phyloP scores from a whole-genome alignment of 345 rosid genomes.

The Syzygium aqueum region DNA sequence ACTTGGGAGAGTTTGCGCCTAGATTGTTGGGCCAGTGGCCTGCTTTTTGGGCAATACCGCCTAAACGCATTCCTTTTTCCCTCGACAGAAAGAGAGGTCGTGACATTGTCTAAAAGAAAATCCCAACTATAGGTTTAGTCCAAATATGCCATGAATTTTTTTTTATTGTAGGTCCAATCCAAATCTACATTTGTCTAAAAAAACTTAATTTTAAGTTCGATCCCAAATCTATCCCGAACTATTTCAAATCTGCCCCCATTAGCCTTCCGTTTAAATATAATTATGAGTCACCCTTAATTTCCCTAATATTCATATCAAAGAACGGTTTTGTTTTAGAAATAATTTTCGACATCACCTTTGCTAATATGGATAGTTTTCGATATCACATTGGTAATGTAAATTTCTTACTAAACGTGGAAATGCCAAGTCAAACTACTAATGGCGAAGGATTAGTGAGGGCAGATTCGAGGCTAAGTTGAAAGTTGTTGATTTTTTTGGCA shows the following conservation, averaged over 20 bases:
- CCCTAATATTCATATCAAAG: neutral
- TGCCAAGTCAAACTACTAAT: neutral
- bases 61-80: no score
- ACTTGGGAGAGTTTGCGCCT: no score
- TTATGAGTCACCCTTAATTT: neutral
- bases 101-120: neutral
- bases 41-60: no score
- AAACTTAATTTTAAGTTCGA: neutral
- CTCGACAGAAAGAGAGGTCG: no score
- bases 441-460: rapidly evolving
- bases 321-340: neutral
- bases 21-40: no score
- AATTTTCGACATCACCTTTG: neutral
- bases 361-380: neutral
- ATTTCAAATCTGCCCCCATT: neutral
- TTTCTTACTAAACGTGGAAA: neutral
- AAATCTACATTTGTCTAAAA: neutral
- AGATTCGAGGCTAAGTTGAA: neutral
- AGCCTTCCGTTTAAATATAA: neutral
- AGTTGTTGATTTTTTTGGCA: neutral
- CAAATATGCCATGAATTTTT: rapidly evolving
- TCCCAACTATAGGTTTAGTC: neutral
- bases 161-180: no score
- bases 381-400: neutral
- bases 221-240: no score